phyloP scores from a whole-genome alignment of 371 early-diverging fungal species.

The Actinomucor elegans region DNA sequence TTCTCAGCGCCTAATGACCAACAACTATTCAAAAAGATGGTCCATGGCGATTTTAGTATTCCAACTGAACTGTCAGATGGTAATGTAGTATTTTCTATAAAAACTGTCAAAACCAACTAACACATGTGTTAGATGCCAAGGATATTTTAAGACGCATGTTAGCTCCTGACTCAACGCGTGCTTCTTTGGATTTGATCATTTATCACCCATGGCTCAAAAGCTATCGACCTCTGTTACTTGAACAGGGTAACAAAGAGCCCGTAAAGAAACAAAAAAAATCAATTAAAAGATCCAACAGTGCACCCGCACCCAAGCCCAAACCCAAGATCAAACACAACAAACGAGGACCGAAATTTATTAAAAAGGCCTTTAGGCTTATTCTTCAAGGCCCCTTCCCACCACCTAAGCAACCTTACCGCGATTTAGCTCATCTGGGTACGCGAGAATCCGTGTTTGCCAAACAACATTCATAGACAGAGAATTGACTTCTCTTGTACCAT shows the following conservation, averaged over 20 bases:
- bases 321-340: not conserved
- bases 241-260: not conserved
- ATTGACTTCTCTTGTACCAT: no score
- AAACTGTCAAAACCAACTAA: not conserved
- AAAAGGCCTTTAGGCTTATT: constrained; percentile 8
- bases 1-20: constrained; percentile 40
- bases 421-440: constrained; percentile 27
- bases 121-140: constrained; percentile 28
- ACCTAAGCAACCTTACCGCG: constrained; percentile 28
- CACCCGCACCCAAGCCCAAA: not conserved
- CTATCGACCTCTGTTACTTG: constrained; percentile 15
- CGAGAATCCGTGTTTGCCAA: constrained; percentile 21
- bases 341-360: not conserved
- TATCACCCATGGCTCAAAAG: constrained; percentile 44
- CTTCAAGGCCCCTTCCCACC: constrained; percentile 34
- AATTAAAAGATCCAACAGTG: not conserved
- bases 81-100: constrained; percentile 11
- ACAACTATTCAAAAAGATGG: constrained; percentile 40
- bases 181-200: constrained; percentile 42
- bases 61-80: constrained; percentile 40
- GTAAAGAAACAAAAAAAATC: not conserved
- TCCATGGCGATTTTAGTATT: constrained; percentile 34
- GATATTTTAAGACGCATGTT: constrained; percentile 44
- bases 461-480: not conserved
- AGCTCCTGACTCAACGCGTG: constrained; percentile 35